Percentiles rank a stretch among this genome's conserved stretches.
Evolutionary conservation across 495 filamentous ascomycete species (phyloP).

Genomic region (Lasiosphaeria miniovina): DNA sequence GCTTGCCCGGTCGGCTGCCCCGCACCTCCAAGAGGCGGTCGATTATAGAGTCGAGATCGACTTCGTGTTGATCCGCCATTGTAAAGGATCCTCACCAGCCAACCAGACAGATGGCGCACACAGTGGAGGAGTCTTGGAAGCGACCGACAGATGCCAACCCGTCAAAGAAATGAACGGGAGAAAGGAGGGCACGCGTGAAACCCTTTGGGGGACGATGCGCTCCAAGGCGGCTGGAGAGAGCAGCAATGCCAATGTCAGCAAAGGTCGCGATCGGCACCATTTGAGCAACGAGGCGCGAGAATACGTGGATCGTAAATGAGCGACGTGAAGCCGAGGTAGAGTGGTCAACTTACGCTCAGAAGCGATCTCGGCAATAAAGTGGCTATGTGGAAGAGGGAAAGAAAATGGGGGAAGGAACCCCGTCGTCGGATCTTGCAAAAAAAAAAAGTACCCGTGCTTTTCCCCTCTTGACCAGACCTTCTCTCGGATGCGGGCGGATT

Average conservation of each 20-base stretch:
- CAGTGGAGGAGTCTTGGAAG: conserved; percentile 25
- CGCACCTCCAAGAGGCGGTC: conserved; percentile 96
- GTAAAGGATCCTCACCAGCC: conserved; percentile 42
- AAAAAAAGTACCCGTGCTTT: conserved; percentile 8
- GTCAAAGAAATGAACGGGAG: conserved; percentile 10
- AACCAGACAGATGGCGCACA: conserved; percentile 40
- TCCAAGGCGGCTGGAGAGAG: conserved; percentile 14
- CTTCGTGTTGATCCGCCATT: conserved; percentile 97
- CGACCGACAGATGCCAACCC: conserved; percentile 29
- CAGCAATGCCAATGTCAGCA: conserved; percentile 9
- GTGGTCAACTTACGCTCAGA: conserved; percentile 24
- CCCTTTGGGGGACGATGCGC: conserved; percentile 28
- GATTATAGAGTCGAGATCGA: conserved; percentile 99
- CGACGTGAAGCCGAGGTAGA: conserved; percentile 3
- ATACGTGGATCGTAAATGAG: conserved; percentile 3
- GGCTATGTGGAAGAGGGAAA: conserved; percentile 16
- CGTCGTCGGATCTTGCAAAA: conserved; percentile 12
- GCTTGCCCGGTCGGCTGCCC: conserved; percentile 96
- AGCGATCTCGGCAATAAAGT: conserved; percentile 33
- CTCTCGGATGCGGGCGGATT: conserved; percentile 19
- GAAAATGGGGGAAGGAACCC: conserved; percentile 20
- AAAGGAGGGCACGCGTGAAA: conserved; percentile 17
- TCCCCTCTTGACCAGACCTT: conserved; percentile 9
- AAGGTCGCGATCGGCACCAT: conserved; percentile 4
- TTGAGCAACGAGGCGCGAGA: background rate